Conservation (phyloP, 805 yeast species). For the Yamadazyma akitaensis region DNA sequence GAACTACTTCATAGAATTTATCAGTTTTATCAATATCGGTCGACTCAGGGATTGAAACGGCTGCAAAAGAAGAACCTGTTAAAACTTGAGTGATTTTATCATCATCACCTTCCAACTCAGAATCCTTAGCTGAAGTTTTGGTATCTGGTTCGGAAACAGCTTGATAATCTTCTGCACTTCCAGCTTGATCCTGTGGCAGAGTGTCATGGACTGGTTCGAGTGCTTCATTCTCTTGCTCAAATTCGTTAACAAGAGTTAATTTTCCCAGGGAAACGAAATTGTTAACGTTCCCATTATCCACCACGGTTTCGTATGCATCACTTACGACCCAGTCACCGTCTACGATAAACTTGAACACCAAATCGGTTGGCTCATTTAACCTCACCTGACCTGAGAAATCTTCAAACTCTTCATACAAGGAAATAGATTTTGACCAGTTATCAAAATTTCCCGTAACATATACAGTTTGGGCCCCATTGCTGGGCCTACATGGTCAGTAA, state of each 20-base stretch:
- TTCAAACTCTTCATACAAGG: conserved; percentile 15
- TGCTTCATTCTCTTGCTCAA: conserved; percentile 12
- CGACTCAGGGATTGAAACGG: conserved; percentile 22
- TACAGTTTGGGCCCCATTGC: conserved; percentile 9
- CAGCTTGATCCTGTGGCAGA: background rate
- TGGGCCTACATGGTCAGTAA: conserved; percentile 5
- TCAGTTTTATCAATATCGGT: background rate
- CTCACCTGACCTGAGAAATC: conserved; percentile 21
- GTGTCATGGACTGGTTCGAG: background rate
- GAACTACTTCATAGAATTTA: background rate
- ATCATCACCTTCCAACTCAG: conserved; percentile 3
- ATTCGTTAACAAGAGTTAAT: conserved; percentile 20
- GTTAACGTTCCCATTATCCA: conserved; percentile 35
- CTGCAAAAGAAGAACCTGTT: conserved; percentile 36
- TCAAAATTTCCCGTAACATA: conserved; percentile 42
- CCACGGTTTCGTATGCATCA: conserved; percentile 20
- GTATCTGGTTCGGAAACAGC: background rate
- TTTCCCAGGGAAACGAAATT: conserved; percentile 30
- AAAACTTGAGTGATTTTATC: conserved; percentile 19
- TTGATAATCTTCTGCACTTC: background rate
- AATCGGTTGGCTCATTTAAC: conserved; percentile 19
- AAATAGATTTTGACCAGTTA: conserved; percentile 31
- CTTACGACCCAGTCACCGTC: conserved; percentile 33
- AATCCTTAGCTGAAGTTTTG: background rate
- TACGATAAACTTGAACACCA: conserved; percentile 38